Percentiles rank a stretch among this genome's conserved stretches.
Conservation (phyloP, 2,329 filamentous ascomycete genomes). For the Aspergillus fumigatiaffinis region DNA sequence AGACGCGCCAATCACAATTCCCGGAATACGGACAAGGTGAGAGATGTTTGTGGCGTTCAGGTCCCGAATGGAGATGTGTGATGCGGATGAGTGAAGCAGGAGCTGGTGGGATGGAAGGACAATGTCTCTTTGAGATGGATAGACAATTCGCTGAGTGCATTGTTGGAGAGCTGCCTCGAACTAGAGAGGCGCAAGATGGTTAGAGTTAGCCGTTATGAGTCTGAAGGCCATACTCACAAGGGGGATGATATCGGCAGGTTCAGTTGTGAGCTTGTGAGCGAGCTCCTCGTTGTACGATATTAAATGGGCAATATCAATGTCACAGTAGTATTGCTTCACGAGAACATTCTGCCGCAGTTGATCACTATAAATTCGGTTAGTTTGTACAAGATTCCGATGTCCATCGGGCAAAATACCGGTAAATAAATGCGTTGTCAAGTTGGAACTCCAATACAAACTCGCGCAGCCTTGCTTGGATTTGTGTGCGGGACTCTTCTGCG, state of each 20-base stretch:
- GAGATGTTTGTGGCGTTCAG: slow-evolving; percentile 90
- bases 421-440: slow-evolving; percentile 90
- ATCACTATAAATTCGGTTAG: slow-evolving; percentile 57
- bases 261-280: slow-evolving; percentile 80
- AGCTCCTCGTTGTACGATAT: slow-evolving; percentile 96
- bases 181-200: slow-evolving; percentile 42
- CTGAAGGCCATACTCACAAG: slow-evolving; percentile 56
- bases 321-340: slow-evolving; percentile 90
- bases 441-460: slow-evolving; percentile 92
- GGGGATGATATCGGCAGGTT: slow-evolving; percentile 89
- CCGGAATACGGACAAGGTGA: slow-evolving; percentile 90
- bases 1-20: slow-evolving; percentile 95
- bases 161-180: slow-evolving; percentile 87
- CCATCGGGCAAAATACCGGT: slow-evolving; percentile 58
- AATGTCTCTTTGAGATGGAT: slow-evolving; percentile 65
- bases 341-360: slow-evolving; percentile 94
- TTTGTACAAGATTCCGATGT: slow-evolving; percentile 14
- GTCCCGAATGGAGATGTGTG: slow-evolving; percentile 88
- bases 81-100: slow-evolving; percentile 85
- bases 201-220: background rate
- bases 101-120: slow-evolving; percentile 88
- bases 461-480: slow-evolving; percentile 75
- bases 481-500: slow-evolving; percentile 64
- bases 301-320: slow-evolving; percentile 90
- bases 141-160: slow-evolving; percentile 91